Evolutionary conservation across 495 filamentous ascomycete species (phyloP), one percentile per base, ranked within the genome.

Genomic region (Penicillium riverlandense): DNA sequence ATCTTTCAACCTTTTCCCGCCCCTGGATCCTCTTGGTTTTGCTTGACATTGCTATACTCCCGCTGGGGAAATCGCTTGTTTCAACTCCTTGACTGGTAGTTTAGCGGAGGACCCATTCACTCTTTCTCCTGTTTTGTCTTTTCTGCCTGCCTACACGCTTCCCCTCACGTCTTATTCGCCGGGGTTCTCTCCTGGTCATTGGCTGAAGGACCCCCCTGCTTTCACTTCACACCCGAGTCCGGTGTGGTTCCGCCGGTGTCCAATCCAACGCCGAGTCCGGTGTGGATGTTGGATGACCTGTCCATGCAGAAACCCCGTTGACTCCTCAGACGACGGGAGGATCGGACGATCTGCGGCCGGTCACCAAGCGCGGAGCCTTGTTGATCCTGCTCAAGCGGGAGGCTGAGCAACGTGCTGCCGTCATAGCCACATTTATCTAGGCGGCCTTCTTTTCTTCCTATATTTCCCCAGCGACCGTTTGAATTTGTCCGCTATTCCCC

Each of bases 151-250:
- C 32, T 36, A 4, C 22, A 22, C 11, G 40, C 40, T 47, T 40
- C 30, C 45, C 32, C 27, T 37, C 11, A 8, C 22, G n/a, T 45
- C n/a, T 38, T 38, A 45, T 7, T 36, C 28, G 22, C 22, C 4
- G 22, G 22, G 22, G 3, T 22, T 40, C 15, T 30, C 32, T 8
- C 10, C 14, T 11, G 28, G 36, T 39, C 15, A 50, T 52, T 58
- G 55, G 52, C 38, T 36, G 27, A 38, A 11, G 32, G 41, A 40
- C 43, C 47, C 47, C 42, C 51, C 50, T 32, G 37, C 37, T 6
- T 5, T 16, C 33, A 15, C 28, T 38, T n/a, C 9, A 51, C 29
- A 57, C 43, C 53, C 50, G 48, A 37, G 50, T 50, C 40, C 29
- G 40, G 44, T 38, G 13, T 31, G 32, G 43, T 28, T 30, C 38